Evolutionary conservation across 2,329 filamentous ascomycete species (phyloP), one percentile per base, ranked within the genome.

Genomic region (Penicillium glabrum): DNA sequence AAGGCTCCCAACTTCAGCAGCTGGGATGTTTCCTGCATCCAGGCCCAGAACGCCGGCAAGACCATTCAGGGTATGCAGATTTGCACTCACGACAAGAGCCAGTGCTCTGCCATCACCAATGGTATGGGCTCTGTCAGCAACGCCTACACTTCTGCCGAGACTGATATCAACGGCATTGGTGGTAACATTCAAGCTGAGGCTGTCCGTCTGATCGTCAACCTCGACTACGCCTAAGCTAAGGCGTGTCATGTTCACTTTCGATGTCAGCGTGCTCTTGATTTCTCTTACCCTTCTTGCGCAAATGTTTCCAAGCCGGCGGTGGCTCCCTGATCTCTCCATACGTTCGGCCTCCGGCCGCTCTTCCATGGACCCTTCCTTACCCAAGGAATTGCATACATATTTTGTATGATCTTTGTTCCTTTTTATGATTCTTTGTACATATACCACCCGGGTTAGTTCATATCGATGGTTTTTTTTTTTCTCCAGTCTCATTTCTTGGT

Each of bases 361-460:
- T 47, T 57, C n/a, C 41, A 46, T 50, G 49, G 26, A 31, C 21
- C 23, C 41, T 54, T 51, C 50, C 39, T 53, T 53, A 29, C 48
- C 26, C 19, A 21, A 35, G 48, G 44, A 56, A 45, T 33, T 37
- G 45, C 57, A 54, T 58, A 61, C 61, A 66, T 66, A 61, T 49
- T 39, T 59, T 61, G 37, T 47, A 61, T 56, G 59, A 64, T 48
- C 51, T 59, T 47, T 35, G 46, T 54, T 53, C 37, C 37, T 53
- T 46, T 33, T 57, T 62, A 56, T 51, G 44, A 46, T 64, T 67
- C 60, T 60, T 24, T 68, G 66, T 67, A 67, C 64, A 67, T 67
- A 67, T 64, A 67, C 64, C 62, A 63, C 35, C 14, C 57, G 46
- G 54, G 49, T 59, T 60, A 58, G 64, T 65, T 60, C 49, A 64